phyloP scores from a whole-genome alignment of 2,329 filamentous ascomycete genomes.

The Drechslera avenae region DNA sequence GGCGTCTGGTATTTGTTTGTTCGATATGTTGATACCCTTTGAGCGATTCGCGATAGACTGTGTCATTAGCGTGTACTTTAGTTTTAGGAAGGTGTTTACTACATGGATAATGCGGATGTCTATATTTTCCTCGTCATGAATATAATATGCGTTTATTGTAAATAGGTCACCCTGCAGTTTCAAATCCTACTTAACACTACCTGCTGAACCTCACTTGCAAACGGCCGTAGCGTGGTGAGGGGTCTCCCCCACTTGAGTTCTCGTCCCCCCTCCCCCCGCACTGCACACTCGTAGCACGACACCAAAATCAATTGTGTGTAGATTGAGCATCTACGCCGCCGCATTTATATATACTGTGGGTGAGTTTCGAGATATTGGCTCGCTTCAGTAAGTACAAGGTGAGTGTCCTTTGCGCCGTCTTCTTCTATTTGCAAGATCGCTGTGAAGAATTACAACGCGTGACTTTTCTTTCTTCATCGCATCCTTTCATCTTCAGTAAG shows the following conservation, averaged over 20 bases:
- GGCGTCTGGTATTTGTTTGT: background rate
- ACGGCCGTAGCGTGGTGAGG: constrained; percentile 9
- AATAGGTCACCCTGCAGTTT: no score
- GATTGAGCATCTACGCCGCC: background rate
- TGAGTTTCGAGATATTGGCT: background rate
- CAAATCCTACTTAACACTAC: no score
- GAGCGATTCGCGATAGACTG: constrained; percentile 5
- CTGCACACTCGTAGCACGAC: background rate
- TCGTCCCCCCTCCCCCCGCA: no score
- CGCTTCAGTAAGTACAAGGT: background rate
- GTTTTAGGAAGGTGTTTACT: background rate
- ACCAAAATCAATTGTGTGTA: background rate
- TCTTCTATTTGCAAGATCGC: background rate
- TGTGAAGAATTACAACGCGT: background rate
- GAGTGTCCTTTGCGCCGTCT: background rate
- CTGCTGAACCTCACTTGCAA: background rate
- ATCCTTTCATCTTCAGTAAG: background rate
- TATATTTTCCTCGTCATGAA: background rate
- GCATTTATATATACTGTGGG: no score
- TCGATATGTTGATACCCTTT: constrained; percentile 3
- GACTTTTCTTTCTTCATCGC: background rate
- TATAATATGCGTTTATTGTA: background rate
- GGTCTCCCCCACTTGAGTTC: constrained; percentile 5
- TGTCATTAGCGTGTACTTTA: background rate
- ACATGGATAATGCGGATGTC: background rate